A percentile compares a stretch with the other conserved stretches of the same genome.
Conservation (phyloP, 768 basidiomycete genomes). For the Naganishia friedmannii region DNA sequence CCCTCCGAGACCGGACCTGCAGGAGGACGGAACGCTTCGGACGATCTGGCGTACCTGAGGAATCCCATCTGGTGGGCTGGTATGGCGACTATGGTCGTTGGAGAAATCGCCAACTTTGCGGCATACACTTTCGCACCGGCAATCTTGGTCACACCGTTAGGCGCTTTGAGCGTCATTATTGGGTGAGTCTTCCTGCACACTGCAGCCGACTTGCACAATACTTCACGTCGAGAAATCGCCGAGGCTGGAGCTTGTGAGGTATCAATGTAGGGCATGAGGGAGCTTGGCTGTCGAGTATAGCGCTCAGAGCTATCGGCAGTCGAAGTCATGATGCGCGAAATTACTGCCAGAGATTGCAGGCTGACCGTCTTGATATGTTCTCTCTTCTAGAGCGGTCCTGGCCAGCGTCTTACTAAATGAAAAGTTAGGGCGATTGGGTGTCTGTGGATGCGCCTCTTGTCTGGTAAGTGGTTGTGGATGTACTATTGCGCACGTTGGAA, state of each 20-base stretch:
- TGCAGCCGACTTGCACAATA: background rate
- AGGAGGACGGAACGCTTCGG: slow-evolving; percentile 60
- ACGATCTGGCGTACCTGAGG: slow-evolving; percentile 77
- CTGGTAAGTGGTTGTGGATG: slow-evolving; percentile 38
- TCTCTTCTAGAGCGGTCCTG: slow-evolving; percentile 71
- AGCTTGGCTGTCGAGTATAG: too few species aligned
- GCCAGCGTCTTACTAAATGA: slow-evolving; percentile 91
- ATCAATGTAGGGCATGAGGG: background rate
- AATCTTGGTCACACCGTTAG: slow-evolving; percentile 96
- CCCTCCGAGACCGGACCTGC: slow-evolving; percentile 28
- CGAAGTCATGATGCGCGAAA: slow-evolving; percentile 1
- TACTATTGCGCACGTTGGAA: background rate
- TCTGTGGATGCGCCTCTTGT: slow-evolving; percentile 53
- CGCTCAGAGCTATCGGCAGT: background rate
- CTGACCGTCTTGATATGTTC: background rate
- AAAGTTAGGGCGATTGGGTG: slow-evolving; percentile 85
- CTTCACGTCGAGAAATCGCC: background rate
- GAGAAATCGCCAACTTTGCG: slow-evolving; percentile 81
- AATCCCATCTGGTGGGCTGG: slow-evolving; percentile 98
- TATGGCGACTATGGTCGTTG: slow-evolving; percentile 81
- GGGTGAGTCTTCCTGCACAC: slow-evolving; percentile 63
- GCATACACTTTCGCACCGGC: slow-evolving; percentile 97
- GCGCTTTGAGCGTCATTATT: slow-evolving; percentile 90
- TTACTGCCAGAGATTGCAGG: background rate
- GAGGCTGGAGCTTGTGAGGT: background rate